Conservation (phyloP, 768 basidiomycete species). For the Mycena floridula region DNA sequence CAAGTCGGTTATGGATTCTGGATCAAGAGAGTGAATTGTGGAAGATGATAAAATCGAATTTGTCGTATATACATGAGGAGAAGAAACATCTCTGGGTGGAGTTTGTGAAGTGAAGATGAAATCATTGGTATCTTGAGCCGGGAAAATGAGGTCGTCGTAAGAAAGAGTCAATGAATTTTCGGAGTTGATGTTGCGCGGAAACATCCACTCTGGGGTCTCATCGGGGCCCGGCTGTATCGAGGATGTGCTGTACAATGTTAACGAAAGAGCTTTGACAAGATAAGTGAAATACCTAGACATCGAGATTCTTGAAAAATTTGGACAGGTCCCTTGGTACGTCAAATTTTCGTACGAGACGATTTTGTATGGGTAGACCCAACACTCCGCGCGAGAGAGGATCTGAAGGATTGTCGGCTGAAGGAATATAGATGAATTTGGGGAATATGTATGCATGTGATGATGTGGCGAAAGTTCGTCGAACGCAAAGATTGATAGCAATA, state of each 20-base stretch:
- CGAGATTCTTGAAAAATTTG: neutral
- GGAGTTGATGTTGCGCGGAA: neutral
- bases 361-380: neutral
- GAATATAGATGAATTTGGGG: constrained; percentile 8
- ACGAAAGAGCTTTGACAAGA: no score
- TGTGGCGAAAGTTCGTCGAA: neutral
- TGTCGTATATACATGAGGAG: neutral
- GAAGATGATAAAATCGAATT: neutral
- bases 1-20: neutral
- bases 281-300: no score
- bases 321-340: constrained; percentile 1
- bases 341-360: constrained; percentile 1
- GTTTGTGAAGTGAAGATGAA: neutral
- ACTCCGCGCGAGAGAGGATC: no score
- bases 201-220: no score
- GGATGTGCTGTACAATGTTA: no score
- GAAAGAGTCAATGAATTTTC: no score
- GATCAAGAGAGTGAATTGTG: neutral
- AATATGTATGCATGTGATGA: constrained; percentile 1
- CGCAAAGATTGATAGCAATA: no score
- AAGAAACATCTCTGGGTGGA: neutral
- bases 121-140: neutral
- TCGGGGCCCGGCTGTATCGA: no score
- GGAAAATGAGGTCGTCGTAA: neutral
- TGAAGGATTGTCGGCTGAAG: no score